These are phyloP conservation scores for Xylariaceae sp. DNA, from an alignment of 2,329 filamentous ascomycete species.

Conservation along the genomic window DNA sequence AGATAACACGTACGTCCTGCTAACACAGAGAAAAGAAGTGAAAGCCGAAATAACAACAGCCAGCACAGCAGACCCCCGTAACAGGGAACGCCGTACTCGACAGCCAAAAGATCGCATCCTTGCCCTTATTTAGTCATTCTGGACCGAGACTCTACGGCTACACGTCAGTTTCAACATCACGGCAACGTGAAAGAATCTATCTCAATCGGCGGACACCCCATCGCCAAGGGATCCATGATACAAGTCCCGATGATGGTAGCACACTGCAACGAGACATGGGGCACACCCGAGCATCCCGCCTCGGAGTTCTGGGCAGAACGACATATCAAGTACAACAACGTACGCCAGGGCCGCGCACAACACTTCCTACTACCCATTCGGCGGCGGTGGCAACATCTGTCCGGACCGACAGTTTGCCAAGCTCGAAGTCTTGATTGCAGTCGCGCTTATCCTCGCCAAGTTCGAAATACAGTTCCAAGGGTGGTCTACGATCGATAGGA, in stretches of 20 bases:
- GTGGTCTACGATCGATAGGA: too few relatives aligned
- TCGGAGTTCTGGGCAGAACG: background rate
- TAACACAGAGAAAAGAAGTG: background rate
- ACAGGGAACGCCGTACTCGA: conserved; percentile 2
- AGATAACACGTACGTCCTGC: conserved; percentile 1
- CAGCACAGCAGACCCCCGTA: background rate
- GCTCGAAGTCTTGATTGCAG: background rate
- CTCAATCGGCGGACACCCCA: background rate
- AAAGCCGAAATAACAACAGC: background rate
- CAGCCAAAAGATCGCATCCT: background rate
- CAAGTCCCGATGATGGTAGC: background rate
- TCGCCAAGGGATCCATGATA: background rate
- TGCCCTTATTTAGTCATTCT: conserved; percentile 1
- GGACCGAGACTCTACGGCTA: background rate
- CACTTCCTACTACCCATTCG: background rate
- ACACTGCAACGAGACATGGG: conserved; percentile 2
- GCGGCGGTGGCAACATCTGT: background rate
- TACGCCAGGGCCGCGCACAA: background rate
- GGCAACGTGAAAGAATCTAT: background rate
- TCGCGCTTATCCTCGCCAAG: background rate
- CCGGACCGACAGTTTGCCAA: conserved; percentile 1
- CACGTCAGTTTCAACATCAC: background rate
- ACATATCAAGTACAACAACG: background rate
- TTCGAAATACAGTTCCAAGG: background rate
- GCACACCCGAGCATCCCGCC: background rate